A percentile compares a stretch with the other conserved stretches of the same genome.
Conservation (phyloP, 345 rosid species). For the Camelina sativa region DNA sequence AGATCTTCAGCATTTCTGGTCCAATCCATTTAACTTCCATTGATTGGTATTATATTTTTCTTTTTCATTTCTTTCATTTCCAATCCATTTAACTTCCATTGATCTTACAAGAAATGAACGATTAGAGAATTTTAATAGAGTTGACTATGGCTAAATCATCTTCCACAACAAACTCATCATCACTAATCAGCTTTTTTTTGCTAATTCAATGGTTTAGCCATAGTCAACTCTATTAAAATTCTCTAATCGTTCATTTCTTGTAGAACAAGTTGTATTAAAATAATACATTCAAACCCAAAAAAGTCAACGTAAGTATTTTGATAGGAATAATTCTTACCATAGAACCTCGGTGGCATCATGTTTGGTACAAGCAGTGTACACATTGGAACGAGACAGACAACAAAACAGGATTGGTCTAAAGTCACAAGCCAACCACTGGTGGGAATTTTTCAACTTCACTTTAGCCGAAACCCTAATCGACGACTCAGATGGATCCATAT, state of each 20-base stretch:
- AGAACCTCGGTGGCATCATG: constrained; percentile 61
- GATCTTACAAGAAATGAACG: too few species aligned
- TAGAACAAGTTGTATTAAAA: constrained; percentile 10
- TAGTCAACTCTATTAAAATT: constrained; percentile 7
- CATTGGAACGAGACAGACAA: constrained; percentile 58
- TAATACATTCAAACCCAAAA: constrained; percentile 5
- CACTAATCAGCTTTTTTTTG: background rate
- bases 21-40: constrained; percentile 59
- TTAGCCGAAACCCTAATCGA: constrained; percentile 54
- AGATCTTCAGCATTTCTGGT: constrained; percentile 61
- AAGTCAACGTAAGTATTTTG: constrained; percentile 25
- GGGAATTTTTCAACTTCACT: constrained; percentile 67
- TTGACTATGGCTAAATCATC: too few species aligned
- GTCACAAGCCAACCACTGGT: constrained; percentile 64
- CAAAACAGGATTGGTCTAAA: constrained; percentile 50
- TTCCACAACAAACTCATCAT: constrained; percentile 7
- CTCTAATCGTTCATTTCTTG: background rate
- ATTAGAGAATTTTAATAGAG: too few species aligned
- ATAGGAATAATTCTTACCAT: constrained; percentile 55
- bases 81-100: too few species aligned
- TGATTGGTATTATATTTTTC: constrained; percentile 55
- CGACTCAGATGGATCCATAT: constrained; percentile 61
- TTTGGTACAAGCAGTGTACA: constrained; percentile 62
- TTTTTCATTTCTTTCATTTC: constrained; percentile 5
- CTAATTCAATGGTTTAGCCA: constrained; percentile 24